Percentiles rank a stretch among this genome's conserved stretches.
These are phyloP conservation scores for Bromus sterilis DNA, from an alignment of 176 grass and related monocot species.

Conservation along the genomic window DNA sequence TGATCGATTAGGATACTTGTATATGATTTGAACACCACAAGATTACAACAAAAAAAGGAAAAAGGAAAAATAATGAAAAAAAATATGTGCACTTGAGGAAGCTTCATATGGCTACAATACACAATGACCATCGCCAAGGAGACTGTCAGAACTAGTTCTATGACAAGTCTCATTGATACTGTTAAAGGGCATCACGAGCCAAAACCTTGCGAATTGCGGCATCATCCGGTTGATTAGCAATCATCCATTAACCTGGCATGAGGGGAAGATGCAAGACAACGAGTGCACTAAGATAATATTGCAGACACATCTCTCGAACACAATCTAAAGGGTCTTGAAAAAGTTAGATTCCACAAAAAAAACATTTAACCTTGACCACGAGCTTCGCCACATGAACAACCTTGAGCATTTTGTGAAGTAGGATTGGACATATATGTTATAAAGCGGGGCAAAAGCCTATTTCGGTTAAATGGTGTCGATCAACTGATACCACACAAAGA, in stretches of 20 bases:
- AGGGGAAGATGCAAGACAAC: background rate
- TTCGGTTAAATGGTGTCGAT: too few species aligned
- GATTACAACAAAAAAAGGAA: background rate
- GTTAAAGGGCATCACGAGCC: background rate
- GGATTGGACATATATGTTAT: too few species aligned
- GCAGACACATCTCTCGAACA: background rate
- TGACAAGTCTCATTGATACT: background rate
- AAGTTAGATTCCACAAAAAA: background rate
- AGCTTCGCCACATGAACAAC: too few species aligned
- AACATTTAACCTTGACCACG: too few species aligned
- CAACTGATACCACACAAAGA: background rate
- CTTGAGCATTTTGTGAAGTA: too few species aligned
- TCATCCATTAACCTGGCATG: background rate
- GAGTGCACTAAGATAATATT: background rate
- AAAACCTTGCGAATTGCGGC: background rate
- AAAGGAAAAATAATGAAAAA: background rate
- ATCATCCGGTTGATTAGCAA: background rate
- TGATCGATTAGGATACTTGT: too few species aligned
- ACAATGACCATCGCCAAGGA: background rate
- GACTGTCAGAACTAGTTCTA: background rate
- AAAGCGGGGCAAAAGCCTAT: too few species aligned
- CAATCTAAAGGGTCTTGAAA: background rate
- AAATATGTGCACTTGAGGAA: background rate
- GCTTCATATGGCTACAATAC: background rate
- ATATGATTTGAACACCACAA: background rate